Base-by-base conservation (phyloP, 1,284 basidiomycete genomes). In the Ceratorhiza oryzae-sativae region DNA sequence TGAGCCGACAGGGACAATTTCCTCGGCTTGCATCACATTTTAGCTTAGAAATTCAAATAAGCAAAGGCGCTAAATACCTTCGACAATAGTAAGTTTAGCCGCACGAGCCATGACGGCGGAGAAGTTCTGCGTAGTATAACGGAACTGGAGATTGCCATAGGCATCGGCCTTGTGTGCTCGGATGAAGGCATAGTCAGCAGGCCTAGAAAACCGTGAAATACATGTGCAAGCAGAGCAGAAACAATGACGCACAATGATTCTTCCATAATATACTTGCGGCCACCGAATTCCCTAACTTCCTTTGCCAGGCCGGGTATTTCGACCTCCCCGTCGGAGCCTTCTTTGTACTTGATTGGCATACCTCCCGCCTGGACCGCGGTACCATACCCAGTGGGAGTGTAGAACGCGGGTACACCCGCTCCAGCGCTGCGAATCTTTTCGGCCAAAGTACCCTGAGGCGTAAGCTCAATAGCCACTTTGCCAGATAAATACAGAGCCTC, bases 151-250 rank as follows among this genome's bases (percentile, higher is more conserved):
- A 80, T 95, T 94, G 1, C 92, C 93, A 49, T 89, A 86, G 79
- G 95, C 93, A 79, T 98, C 97, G 13, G 90, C 96, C 82, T 97
- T 98, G 95, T 95, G 97, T 6, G 95, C 97, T 72, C 91, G 86
- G 56, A 99, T 83, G 79, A 98, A 91, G 27, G 95, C 96, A 67
- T 71, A 73, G 49, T 75, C 74, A 6, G 48, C 74, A 5, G 56
- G 70, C 53, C 74, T 75, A 51, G 5, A 23, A 48, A 34, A n/a
- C 18, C 13, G 20, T 23, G 12, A 41, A 3, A 59, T 3, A 23
- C 3, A 23, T 10, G 12, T 4, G 10, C 30, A n/a, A 42, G 53
- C 4, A 34, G 56, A 46, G 9, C 36, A 32, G 18, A 58, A 20
- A 32, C 15, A 45, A 18, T 95, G 94, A 32, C 92, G 95, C 48